Conservation (phyloP, 1,139 yeast species). For the Cylindricascospora bacillispora region DNA sequence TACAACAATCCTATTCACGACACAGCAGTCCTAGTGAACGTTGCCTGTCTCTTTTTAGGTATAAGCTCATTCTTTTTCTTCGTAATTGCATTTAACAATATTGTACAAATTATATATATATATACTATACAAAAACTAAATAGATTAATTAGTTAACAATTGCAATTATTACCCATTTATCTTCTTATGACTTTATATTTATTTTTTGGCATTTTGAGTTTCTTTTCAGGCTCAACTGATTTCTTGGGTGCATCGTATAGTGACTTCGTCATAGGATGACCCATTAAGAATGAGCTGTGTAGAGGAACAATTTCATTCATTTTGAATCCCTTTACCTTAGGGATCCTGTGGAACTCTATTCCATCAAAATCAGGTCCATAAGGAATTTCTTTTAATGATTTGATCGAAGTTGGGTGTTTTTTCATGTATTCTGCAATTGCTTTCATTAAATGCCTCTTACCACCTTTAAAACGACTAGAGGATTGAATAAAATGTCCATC, state of each 20-base stretch:
- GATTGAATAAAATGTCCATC: constrained; percentile 28
- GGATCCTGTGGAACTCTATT: constrained; percentile 50
- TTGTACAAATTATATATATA: too few relatives aligned
- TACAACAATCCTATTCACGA: too few relatives aligned
- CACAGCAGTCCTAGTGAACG: too few relatives aligned
- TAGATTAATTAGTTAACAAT: too few relatives aligned
- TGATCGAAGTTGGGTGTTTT: constrained; percentile 57
- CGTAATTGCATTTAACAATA: too few relatives aligned
- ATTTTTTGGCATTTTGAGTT: constrained; percentile 32
- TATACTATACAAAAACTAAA: too few relatives aligned
- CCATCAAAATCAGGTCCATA: constrained; percentile 34
- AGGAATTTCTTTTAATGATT: constrained; percentile 49
- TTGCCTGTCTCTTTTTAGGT: too few relatives aligned
- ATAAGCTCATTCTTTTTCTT: too few relatives aligned
- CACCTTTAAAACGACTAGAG: constrained; percentile 30
- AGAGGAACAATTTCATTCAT: constrained; percentile 82
- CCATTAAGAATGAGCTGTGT: constrained; percentile 65
- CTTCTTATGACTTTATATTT: constrained; percentile 30
- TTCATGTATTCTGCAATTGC: constrained; percentile 51
- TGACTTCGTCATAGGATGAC: constrained; percentile 70
- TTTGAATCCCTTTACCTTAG: constrained; percentile 69
- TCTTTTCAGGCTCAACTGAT: constrained; percentile 25
- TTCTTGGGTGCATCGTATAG: constrained; percentile 49
- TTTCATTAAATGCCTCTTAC: constrained; percentile 56
- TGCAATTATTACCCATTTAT: too few relatives aligned